Evolutionary conservation across 371 early-diverging fungal species (phyloP), one percentile per base, ranked within the genome.

Genomic region (Syncephalastrum contaminatum): DNA sequence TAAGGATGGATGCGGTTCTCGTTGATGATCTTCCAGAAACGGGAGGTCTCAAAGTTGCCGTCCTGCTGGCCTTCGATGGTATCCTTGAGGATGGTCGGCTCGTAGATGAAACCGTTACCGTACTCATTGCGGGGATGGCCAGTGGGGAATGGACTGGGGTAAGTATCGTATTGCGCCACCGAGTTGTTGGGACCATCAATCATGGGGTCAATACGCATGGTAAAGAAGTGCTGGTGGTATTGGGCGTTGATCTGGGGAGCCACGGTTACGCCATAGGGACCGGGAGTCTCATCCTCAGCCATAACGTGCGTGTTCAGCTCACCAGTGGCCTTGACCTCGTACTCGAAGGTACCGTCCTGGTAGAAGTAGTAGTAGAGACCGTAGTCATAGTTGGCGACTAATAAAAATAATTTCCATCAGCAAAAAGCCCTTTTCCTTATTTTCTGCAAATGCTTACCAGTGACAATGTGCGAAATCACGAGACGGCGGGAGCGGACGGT

Each of bases 321-420:
- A 45, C 81, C 81, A 43, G 81, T 81, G 36, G 80, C 80, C 66
- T 81, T 81, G 53, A 80, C 75, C 54, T 81, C 81, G 27, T 79
- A 77, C 54, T 81, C 69, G 44, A 81, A 81, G 36, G 78, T 73
- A 56, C 81, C 81, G 44, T 81, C 81, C 61, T 78, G 77, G 40
- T 81, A 76, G 47, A 81, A 81, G 58, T 76, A 80, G 59, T 77
- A 81, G 63, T 79, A 81, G 21, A 80, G 66, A 46, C 75, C 81
- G 54, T 81, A 81, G 52, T 81, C 81, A 39, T 81, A 81, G 53
- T 81, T 79, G 64, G 77, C 79, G 40, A 77, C 74, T 70, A 51
- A n/a, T n/a, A 14, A 51, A 40, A 39, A 7, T 39, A 18, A 18
- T 21, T n/a, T 20, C n/a, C 27, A n/a, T 48, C 12, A 24, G 45